Conservation (phyloP, 805 yeast genomes). For the Candida yuanshanica region DNA sequence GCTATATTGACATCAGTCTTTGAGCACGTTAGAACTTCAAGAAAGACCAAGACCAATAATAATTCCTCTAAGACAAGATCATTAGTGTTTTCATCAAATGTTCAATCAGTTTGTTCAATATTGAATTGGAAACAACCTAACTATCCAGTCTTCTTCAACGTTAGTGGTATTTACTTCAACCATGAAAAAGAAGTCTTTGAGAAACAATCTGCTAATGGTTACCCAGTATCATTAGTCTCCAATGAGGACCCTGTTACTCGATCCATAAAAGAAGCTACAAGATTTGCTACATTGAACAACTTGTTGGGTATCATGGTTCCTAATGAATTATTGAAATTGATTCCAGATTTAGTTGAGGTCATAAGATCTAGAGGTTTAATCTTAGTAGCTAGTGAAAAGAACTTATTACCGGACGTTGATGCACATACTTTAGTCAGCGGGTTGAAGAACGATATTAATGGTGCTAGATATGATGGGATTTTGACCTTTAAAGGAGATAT, state of each 20-base stretch:
- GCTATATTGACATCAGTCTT: slow-evolving; percentile 64
- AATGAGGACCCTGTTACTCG: slow-evolving; percentile 44
- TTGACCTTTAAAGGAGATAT: slow-evolving; percentile 62
- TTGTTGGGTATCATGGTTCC: slow-evolving; percentile 81
- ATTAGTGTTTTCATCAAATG: slow-evolving; percentile 77
- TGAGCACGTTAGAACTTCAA: slow-evolving; percentile 55
- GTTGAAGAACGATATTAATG: slow-evolving; percentile 42
- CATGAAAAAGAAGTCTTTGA: slow-evolving; percentile 25
- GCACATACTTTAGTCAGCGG: not conserved
- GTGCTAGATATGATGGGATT: slow-evolving; percentile 56
- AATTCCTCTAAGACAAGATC: slow-evolving; percentile 42
- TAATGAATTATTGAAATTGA: slow-evolving; percentile 58
- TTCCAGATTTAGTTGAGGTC: slow-evolving; percentile 69
- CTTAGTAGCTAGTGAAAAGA: slow-evolving; percentile 61
- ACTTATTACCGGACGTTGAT: slow-evolving; percentile 10
- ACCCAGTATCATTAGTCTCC: slow-evolving; percentile 20
- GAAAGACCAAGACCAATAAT: slow-evolving; percentile 23
- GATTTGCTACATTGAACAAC: slow-evolving; percentile 76
- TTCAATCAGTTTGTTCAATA: slow-evolving; percentile 87
- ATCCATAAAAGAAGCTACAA: slow-evolving; percentile 76
- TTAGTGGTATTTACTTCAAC: slow-evolving; percentile 55
- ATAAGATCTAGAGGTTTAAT: slow-evolving; percentile 79
- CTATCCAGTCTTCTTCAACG: slow-evolving; percentile 84
- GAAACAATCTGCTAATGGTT: slow-evolving; percentile 38
- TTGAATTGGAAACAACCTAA: slow-evolving; percentile 98